A percentile compares a stretch with the other conserved stretches of the same genome.
Evolutionary conservation across 78 protist genomes (phyloP).

Genomic region (Planoprotostelium fungivorum): DNA sequence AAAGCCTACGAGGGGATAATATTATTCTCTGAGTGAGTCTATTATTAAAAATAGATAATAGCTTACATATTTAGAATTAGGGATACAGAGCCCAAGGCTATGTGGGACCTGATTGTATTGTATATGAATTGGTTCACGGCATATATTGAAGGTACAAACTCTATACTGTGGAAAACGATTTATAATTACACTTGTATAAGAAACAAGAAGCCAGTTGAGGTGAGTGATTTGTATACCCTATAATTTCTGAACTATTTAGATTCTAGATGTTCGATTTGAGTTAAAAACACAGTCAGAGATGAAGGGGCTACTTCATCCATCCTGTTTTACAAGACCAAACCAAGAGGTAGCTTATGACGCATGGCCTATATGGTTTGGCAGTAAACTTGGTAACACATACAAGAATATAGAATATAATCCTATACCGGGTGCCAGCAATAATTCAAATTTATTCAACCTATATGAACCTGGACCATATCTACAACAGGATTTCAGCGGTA

Average conservation of each 20-base stretch:
- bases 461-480: slow-evolving; percentile 1
- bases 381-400: neutral
- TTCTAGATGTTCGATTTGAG: neutral
- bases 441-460: neutral
- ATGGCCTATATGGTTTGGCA: slow-evolving; percentile 1
- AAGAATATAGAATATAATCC: neutral
- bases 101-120: slow-evolving; percentile 1
- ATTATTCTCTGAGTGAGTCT: slow-evolving; percentile 1
- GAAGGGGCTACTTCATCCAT: neutral
- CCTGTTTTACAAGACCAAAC: neutral
- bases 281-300: neutral
- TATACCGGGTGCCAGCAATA: neutral
- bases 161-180: neutral
- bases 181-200: neutral
- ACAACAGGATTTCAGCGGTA: neutral
- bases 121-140: neutral
- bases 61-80: neutral
- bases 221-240: neutral
- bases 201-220: slow-evolving; percentile 1
- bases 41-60: neutral
- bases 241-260: neutral
- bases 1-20: neutral
- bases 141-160: neutral
- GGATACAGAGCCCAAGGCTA: neutral
- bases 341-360: neutral